phyloP scores from a whole-genome alignment of 306 rosid species.

The Cucurbita argyrosperma region DNA sequence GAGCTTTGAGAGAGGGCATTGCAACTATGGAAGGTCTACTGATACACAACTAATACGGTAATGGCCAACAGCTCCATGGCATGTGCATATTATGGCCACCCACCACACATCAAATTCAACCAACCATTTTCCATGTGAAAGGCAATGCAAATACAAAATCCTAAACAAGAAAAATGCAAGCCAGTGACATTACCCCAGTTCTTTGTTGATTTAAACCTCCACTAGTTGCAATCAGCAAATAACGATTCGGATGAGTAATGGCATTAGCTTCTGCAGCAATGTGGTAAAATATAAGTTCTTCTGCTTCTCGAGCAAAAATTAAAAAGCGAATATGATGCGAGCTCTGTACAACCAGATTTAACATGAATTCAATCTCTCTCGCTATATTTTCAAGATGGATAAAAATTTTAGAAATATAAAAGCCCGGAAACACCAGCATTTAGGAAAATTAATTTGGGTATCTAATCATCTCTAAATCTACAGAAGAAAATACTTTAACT shows the following conservation, averaged over 20 bases:
- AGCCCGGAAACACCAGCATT: background rate
- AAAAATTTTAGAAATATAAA: background rate
- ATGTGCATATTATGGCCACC: background rate
- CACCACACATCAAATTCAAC: background rate
- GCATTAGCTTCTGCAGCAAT: constrained; percentile 52
- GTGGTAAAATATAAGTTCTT: background rate
- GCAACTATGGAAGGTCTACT: background rate
- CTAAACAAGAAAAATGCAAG: background rate
- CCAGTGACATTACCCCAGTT: constrained; percentile 63
- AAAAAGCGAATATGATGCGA: background rate
- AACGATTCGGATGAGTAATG: constrained; percentile 39
- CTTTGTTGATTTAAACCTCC: constrained; percentile 99
- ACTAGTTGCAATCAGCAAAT: constrained; percentile 83
- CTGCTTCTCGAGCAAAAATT: background rate
- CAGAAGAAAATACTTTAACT: background rate
- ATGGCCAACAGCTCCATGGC: background rate
- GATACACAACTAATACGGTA: background rate
- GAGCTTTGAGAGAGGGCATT: background rate
- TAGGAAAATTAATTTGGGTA: background rate
- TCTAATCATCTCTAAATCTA: background rate
- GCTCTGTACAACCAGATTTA: background rate
- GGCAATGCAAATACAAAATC: background rate
- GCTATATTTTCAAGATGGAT: background rate
- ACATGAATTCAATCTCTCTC: background rate
- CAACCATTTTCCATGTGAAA: background rate